phyloP scores from a whole-genome alignment of 2,329 filamentous ascomycete species.

The Fusarium ramigenum region DNA sequence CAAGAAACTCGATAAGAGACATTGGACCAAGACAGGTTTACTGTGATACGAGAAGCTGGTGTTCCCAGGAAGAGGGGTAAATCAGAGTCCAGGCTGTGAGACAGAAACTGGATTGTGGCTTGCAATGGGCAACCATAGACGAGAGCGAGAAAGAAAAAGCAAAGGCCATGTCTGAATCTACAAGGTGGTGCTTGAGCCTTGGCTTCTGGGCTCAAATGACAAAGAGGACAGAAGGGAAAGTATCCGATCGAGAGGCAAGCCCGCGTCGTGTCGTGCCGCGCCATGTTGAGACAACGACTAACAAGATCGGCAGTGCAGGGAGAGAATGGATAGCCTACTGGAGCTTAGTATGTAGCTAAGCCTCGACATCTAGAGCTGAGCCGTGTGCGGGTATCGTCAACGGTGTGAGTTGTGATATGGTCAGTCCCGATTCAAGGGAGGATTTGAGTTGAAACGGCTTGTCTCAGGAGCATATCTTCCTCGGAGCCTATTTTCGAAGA shows the following conservation, averaged over 20 bases:
- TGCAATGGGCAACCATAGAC: constrained; percentile 13
- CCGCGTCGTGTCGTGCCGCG: constrained; percentile 7
- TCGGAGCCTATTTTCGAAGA: neutral
- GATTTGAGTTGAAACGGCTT: neutral
- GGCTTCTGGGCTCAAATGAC: neutral
- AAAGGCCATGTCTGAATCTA: constrained; percentile 1
- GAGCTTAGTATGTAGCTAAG: neutral
- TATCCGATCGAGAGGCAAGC: constrained; percentile 26
- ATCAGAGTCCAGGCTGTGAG: constrained; percentile 10
- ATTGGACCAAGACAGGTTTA: neutral
- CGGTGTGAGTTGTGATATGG: neutral
- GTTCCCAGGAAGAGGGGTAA: constrained; percentile 3
- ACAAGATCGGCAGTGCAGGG: constrained; percentile 14
- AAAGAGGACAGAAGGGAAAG: neutral
- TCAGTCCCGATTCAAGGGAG: neutral
- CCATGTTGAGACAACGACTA: constrained; percentile 15
- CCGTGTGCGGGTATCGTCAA: neutral
- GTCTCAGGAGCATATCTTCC: neutral
- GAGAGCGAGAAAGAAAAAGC: neutral
- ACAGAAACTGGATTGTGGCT: constrained; percentile 16
- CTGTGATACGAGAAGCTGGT: neutral
- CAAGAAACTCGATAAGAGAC: constrained; percentile 7
- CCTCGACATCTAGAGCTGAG: neutral
- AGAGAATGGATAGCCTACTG: neutral
- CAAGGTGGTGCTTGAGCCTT: constrained; percentile 10